Base-by-base conservation (phyloP, 202 grass and related monocot genomes). In the Dendrocalamus latiflorus region DNA sequence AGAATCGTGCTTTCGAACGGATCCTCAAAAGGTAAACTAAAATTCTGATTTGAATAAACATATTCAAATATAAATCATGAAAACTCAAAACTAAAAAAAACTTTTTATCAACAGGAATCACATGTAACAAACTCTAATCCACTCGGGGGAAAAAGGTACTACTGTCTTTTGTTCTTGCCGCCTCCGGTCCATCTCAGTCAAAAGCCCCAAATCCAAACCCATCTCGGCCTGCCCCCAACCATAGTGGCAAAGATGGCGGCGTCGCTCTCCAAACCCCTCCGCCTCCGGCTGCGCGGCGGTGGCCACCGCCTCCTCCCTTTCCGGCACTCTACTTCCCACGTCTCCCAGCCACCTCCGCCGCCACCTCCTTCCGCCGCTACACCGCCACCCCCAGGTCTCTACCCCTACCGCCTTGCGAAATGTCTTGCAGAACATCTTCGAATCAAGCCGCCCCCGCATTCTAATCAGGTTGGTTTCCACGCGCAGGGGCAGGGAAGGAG, bases 261-360 rank as follows among this genome's bases (percentile, higher is more conserved):
- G 64, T 81, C 77, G 15, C 81, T 94, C 84, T 91, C 87, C 88
- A 91, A 81, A 84, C 70, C 86, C 72, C 76, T 94, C 22, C 75
- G 78, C 69, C 84, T n/a, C n/a, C n/a, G n/a, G n/a, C n/a, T n/a
- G n/a, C n/a, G n/a, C n/a, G n/a, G n/a, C n/a, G n/a, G n/a, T 48
- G 72, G 64, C 17, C 75, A 75, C 54, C 83, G 64, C 21, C 70
- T 71, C 12, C 83, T 77, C 62, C 34, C 73, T 16, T 79, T 66
- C 42, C 65, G 81, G 26, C 62, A 80, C 68, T 87, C 72, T 66
- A 73, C 30, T 67, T 78, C 83, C 10, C 58, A 72, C 70, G 55
- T 62, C 8, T 33, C 79, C n/a, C 81, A 78, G 59, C 75, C 82
- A 33, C 86, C 80, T 43, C 72, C 47, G 1, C 25, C 72, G 4